These are phyloP conservation scores for Ceratocystis harringtonii DNA, from an alignment of 2,329 filamentous ascomycete species.

Conservation along the genomic window DNA sequence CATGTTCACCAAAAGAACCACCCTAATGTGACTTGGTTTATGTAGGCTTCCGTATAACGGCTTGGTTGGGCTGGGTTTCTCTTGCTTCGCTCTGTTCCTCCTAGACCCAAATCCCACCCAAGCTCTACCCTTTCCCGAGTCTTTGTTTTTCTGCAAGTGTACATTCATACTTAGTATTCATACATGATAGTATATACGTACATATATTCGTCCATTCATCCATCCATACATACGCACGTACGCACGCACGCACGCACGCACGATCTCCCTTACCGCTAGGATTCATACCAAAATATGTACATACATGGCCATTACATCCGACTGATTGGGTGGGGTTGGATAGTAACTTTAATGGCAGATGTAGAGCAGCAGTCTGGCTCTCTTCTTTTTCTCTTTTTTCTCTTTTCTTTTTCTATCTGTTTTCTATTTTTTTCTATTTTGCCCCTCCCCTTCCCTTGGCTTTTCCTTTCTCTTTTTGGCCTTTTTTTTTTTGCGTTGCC, in stretches of 20 bases:
- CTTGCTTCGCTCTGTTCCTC: background rate
- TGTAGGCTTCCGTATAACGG: background rate
- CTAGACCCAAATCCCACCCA: background rate
- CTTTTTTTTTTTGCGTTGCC: background rate
- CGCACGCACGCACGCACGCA: background rate
- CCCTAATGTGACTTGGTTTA: background rate
- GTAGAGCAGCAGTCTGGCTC: background rate
- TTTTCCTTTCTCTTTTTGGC: background rate
- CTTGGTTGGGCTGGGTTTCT: background rate
- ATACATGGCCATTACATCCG: background rate
- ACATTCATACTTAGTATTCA: too few relatives aligned
- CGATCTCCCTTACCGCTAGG: background rate
- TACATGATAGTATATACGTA: background rate
- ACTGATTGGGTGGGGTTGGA: background rate
- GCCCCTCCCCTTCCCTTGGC: background rate
- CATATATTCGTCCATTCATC: background rate
- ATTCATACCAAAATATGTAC: slow-evolving; percentile 2
- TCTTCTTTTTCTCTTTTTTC: background rate
- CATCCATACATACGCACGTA: background rate
- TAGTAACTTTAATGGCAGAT: background rate
- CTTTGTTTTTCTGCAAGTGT: background rate
- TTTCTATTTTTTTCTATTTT: background rate
- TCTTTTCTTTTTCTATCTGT: background rate
- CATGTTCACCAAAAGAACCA: background rate
- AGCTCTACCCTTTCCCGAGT: background rate